A percentile compares a stretch with the other conserved stretches of the same genome.
Evolutionary conservation across 495 filamentous ascomycete species (phyloP).

Genomic region (Choiromyces venosus): DNA sequence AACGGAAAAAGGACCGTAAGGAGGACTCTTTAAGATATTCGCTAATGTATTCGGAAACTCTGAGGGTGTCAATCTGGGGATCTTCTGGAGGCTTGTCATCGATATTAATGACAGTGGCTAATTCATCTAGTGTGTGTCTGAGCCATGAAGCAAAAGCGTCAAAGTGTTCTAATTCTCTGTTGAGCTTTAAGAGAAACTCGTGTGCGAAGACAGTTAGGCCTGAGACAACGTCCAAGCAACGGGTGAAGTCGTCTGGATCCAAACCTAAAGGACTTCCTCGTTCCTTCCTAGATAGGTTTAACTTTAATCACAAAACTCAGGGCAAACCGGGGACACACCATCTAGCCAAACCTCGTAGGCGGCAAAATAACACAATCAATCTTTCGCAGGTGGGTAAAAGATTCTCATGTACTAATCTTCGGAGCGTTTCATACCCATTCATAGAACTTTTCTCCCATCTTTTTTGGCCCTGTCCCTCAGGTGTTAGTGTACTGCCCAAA

Average conservation of each 20-base stretch:
- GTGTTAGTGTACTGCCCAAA: slow-evolving; percentile 28
- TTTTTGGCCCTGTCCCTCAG: slow-evolving; percentile 69
- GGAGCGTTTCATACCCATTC: slow-evolving; percentile 68
- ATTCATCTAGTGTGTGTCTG: slow-evolving; percentile 68
- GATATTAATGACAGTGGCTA: slow-evolving; percentile 42
- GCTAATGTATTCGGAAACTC: slow-evolving; percentile 41
- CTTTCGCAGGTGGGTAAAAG: slow-evolving; percentile 82
- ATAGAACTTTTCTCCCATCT: slow-evolving; percentile 86
- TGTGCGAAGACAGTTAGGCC: slow-evolving; percentile 70
- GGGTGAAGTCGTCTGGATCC: slow-evolving; percentile 42
- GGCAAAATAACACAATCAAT: slow-evolving; percentile 71
- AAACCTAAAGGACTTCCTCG: slow-evolving; percentile 41
- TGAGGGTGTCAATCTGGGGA: slow-evolving; percentile 38
- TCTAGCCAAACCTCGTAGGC: slow-evolving; percentile 76
- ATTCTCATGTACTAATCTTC: slow-evolving; percentile 73
- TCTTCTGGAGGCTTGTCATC: slow-evolving; percentile 41
- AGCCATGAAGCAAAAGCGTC: slow-evolving; percentile 77
- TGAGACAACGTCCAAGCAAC: slow-evolving; percentile 60
- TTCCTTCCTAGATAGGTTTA: slow-evolving; percentile 46
- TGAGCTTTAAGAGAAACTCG: slow-evolving; percentile 62
- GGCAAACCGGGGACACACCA: slow-evolving; percentile 63
- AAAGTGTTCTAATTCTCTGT: slow-evolving; percentile 75
- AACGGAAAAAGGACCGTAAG: slow-evolving; percentile 31
- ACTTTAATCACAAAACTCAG: slow-evolving; percentile 57
- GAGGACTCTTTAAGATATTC: slow-evolving; percentile 37